These are phyloP conservation scores for Vitis labrusca DNA, from an alignment of 164 flowering plant genomes.

Conservation along the genomic window DNA sequence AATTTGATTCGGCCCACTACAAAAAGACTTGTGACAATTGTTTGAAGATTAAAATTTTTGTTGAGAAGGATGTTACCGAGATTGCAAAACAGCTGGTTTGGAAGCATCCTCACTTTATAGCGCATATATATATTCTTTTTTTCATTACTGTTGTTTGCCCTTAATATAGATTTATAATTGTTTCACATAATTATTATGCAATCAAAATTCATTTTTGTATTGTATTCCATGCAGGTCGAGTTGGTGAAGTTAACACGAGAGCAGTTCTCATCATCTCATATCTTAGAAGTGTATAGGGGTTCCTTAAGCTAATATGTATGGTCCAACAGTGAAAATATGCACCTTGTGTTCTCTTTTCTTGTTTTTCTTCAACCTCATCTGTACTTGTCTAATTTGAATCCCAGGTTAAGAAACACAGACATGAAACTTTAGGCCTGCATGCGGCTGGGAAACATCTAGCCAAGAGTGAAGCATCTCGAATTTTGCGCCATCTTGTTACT, in stretches of 20 bases:
- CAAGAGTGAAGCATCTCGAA: constrained; percentile 87
- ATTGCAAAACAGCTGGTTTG: constrained; percentile 79
- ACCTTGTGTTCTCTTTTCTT: not conserved
- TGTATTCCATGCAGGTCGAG: constrained; percentile 53
- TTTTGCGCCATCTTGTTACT: constrained; percentile 77
- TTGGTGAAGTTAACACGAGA: constrained; percentile 73
- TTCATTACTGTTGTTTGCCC: not conserved
- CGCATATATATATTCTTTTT: not conserved
- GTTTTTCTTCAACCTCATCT: not conserved
- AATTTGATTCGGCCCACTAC: constrained; percentile 70
- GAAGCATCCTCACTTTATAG: constrained; percentile 8
- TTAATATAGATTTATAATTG: not conserved
- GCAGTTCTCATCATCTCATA: constrained; percentile 77
- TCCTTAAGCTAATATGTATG: constrained; percentile 83
- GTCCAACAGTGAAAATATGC: not conserved
- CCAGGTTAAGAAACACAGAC: constrained; percentile 85
- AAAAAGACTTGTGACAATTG: constrained; percentile 89
- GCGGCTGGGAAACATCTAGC: constrained; percentile 85
- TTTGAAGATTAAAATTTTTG: constrained; percentile 43
- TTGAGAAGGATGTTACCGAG: constrained; percentile 81
- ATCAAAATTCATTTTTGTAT: constrained; percentile 3
- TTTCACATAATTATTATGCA: not conserved
- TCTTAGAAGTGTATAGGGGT: constrained; percentile 91
- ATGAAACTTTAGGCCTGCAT: constrained; percentile 65
- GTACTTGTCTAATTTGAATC: constrained; percentile 6